Base-by-base conservation (phyloP, 768 basidiomycete species). In the Pisolithus marmoratus region DNA sequence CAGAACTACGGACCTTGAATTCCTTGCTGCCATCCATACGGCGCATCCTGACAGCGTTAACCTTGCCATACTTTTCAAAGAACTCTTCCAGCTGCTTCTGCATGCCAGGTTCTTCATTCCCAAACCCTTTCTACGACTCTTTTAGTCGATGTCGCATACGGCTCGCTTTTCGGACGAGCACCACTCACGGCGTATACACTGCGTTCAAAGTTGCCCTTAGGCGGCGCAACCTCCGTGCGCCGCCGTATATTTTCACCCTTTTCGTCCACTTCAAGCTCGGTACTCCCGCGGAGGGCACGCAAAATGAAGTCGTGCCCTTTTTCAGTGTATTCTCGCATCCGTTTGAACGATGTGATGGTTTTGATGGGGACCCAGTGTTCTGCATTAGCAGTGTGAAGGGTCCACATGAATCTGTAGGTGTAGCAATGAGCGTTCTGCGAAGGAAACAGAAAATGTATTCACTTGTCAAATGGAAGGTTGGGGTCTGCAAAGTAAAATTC, bases 401-500 rank as follows among this genome's bases (percentile, higher is more conserved):
- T 83, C 92, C 93, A 97, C 89, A 96, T 92, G 76, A 94, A 96
- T 72, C 91, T 93, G 42, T 38, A 3, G 15, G 7, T 27, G 14
- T 22, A 45, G 5, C 4, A 20, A 22, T 42, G 12, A 2, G 49
- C 59, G 57, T 17, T 15, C 43, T 27, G n/a, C 45, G 14, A 31
- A 23, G 50, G 48, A 43, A 42, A 15, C 31, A 37, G 0, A 29
- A 8, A 29, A 40, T 36, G 46, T 20, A 51, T 77, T 24, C 61
- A 87, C 87, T 83, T 88, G 77, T 93, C 90, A 57, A 81, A 93
- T 1, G 94, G 94, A 49, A 98, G 80, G 70, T 97, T 96, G n/a
- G 92, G 80, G 69, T 95, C 93, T 48, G 89, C 89, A 70, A 98
- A 94, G 75, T 97, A 96, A 70, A 96, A 97, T 65, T 94, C 90